Evolutionary conservation across 331 rosid genomes (phyloP).

Genomic region (Rosa hybrid): DNA sequence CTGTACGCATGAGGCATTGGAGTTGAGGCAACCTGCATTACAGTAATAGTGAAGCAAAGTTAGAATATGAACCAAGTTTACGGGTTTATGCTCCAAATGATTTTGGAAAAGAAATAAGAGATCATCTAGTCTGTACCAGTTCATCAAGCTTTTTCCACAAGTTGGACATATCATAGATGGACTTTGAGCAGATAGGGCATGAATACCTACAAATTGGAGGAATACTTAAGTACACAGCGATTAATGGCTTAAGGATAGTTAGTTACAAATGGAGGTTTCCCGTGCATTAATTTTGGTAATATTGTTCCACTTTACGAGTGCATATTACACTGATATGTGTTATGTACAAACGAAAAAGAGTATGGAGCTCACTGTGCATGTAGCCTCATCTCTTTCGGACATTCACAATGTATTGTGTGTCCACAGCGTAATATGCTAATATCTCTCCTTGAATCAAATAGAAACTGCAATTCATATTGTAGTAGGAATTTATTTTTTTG

Average conservation of each 20-base stretch:
- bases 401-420: conserved; percentile 67
- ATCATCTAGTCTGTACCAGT: conserved; percentile 45
- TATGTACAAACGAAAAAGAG: background rate
- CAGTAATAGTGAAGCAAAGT: conserved; percentile 20
- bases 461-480: conserved; percentile 46
- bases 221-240: background rate
- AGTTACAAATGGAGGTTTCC: background rate
- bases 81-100: background rate
- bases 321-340: background rate
- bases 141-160: conserved; percentile 57
- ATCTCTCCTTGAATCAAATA: conserved; percentile 62
- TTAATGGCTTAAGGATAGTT: too few species aligned
- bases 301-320: background rate
- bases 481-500: conserved; percentile 4
- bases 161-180: conserved; percentile 59
- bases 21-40: conserved; percentile 56
- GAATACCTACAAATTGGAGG: conserved; percentile 47
- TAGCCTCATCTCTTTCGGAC: conserved; percentile 60
- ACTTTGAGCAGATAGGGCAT: conserved; percentile 83
- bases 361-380: conserved; percentile 52
- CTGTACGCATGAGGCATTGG: conserved; percentile 59
- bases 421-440: conserved; percentile 62
- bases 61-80: conserved; percentile 11
- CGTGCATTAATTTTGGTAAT: background rate
- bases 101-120: background rate